Base-by-base conservation (phyloP, 1,284 basidiomycete genomes). In the Trametes polyzona region DNA sequence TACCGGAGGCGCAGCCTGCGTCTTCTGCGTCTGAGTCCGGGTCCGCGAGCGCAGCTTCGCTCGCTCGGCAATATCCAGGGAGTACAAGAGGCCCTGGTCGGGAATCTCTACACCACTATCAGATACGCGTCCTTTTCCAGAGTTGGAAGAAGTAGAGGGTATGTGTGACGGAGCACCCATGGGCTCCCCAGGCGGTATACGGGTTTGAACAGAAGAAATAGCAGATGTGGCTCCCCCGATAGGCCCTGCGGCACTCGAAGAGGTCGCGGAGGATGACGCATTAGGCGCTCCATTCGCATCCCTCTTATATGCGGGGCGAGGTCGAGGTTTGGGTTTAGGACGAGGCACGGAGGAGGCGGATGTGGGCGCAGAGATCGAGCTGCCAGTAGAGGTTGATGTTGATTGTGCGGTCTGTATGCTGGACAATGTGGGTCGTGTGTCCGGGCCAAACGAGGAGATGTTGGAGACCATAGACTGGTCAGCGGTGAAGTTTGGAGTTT, bases 1-100 rank as follows among this genome's bases (percentile, higher is more conserved):
- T 4, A 11, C 19, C 16, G 19, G 27, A 16, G 54, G 40, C 17
- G 57, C 64, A 17, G 55, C 27, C 43, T 61, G 56, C 40, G 41
- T 53, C 39, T 59, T 65, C 7, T 32, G 11, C 9, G 59, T 36
- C 55, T 66, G 67, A 0, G 73, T 71, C 26, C 76, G 70, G 10
- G 53, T 54, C 7, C 67, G 66, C 0, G 75, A 69, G 10, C 79
- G 77, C 58, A 75, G 67, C 63, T 81, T 81, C 32, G 80, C 74
- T 11, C 79, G 74, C 35, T 81, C 79, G 4, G 79, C 78, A 27
- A 82, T 78, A 52, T 66, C 75, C 23, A 68, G 63, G 0, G 72
- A 69, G 53, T 57, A 61, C 29, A 52, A 39, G 50, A 49, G 43
- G 27, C 44, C 57, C 2, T 36, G 26, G 9, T 66, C 55, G 6